Evolutionary conservation across 495 filamentous ascomycete species (phyloP), one percentile per base, ranked within the genome.

Genomic region (Penicillium diatomitis): DNA sequence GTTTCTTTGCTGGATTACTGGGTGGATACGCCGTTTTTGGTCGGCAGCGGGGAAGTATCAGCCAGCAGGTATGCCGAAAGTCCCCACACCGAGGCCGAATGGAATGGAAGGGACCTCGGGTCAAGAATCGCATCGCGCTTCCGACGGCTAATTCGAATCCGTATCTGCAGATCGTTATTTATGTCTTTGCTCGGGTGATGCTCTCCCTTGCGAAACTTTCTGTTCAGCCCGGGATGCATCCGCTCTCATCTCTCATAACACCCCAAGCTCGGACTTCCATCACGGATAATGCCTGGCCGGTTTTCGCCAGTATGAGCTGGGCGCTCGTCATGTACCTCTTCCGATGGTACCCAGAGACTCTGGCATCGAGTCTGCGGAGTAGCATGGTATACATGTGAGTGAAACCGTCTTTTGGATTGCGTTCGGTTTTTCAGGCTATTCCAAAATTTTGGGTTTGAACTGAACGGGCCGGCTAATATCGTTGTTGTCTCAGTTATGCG

Each of bases 351-450:
- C 87, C 90, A 7, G 87, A 92, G 51, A 87, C 83, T 29, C 73
- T 99, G 59, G 91, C 94, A 70, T 77, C 81, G 41, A 95, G 90
- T 66, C 69, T 99, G 71, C 78, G 89, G 65, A 90, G 85, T 68
- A 96, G 91, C 71, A 99, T 99, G 92, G 85, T 82, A 51, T 99
- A 97, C 66, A 95, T 99, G 79, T 97, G 88, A 20, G 20, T 20
- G 20, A 20, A 20, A 20, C 20, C 64, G 82, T 78, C 49, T 62
- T 44, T n/a, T 32, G 32, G 0, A 34, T 44, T 44, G n/a, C 34
- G 11, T 32, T 29, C 31, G 48, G n/a, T 11, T 38, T 29, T 11
- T 8, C 34, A n/a, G 7, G 29, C 41, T 29, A 44, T 30, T 33
- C 32, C 10, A 32, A 32, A 32, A 30, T 32, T 32, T 44, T n/a